Conservation (phyloP, 805 yeast species). For the Nakazawaea siamensis region DNA sequence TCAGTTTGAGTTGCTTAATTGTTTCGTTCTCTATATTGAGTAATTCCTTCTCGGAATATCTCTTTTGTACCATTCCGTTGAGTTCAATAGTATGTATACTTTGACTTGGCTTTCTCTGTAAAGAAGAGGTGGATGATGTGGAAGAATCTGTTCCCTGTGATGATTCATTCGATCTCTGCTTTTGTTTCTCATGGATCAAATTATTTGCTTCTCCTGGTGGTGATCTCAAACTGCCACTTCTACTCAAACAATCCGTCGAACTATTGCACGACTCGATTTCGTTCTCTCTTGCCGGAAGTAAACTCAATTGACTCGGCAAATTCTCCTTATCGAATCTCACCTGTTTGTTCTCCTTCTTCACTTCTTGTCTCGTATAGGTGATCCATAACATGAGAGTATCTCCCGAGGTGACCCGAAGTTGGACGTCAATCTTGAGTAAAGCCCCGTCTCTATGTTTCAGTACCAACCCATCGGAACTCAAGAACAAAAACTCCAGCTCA, state of each 20-base stretch:
- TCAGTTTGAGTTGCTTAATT: conserved; percentile 26
- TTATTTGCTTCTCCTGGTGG: too few relatives aligned
- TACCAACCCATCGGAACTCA: conserved; percentile 56
- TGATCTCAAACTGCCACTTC: conserved; percentile 10
- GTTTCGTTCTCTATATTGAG: conserved; percentile 36
- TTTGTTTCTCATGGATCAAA: too few relatives aligned
- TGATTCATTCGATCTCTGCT: background rate
- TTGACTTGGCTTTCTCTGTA: background rate
- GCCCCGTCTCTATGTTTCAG: conserved; percentile 70
- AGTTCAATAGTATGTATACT: too few relatives aligned
- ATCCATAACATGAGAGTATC: conserved; percentile 72
- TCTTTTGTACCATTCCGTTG: background rate
- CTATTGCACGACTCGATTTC: conserved; percentile 23
- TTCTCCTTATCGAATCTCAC: conserved; percentile 13
- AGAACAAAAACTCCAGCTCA: conserved; percentile 42
- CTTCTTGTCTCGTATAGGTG: conserved; percentile 55
- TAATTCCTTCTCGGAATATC: conserved; percentile 20
- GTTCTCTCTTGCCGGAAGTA: conserved; percentile 30
- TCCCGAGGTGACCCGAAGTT: conserved; percentile 58
- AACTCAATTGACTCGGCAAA: conserved; percentile 49
- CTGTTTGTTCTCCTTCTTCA: conserved; percentile 1
- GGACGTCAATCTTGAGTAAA: conserved; percentile 62
- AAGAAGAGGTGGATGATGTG: background rate
- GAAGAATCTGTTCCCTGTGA: background rate
- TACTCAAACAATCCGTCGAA: conserved; percentile 17